Evolutionary conservation across 2,329 filamentous ascomycete genomes (phyloP).

Genomic region (Catunica adiposa): DNA sequence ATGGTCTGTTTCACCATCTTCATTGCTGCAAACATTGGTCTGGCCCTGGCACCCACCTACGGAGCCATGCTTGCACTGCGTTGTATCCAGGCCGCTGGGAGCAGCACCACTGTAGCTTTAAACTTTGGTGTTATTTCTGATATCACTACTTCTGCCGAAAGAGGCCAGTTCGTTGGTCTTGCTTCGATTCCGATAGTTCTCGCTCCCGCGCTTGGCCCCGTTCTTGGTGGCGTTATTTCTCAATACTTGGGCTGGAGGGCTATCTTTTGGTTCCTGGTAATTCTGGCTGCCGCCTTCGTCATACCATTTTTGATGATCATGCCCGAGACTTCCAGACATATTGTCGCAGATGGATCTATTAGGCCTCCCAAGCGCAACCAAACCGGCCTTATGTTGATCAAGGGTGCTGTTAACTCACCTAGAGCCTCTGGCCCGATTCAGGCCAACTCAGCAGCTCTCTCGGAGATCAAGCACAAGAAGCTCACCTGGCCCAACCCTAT

Average conservation of each 20-base stretch:
- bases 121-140: slow-evolving; percentile 44
- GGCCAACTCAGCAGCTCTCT: background rate
- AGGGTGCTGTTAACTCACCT: slow-evolving; percentile 5
- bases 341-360: slow-evolving; percentile 37
- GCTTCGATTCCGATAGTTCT: slow-evolving; percentile 33
- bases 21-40: slow-evolving; percentile 35
- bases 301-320: slow-evolving; percentile 31
- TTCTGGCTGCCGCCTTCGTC: slow-evolving; percentile 26
- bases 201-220: slow-evolving; percentile 33
- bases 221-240: slow-evolving; percentile 41
- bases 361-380: slow-evolving; percentile 24
- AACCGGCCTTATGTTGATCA: slow-evolving; percentile 20
- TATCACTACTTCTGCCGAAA: slow-evolving; percentile 42
- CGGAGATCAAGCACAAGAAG: background rate
- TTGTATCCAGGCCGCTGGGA: slow-evolving; percentile 41
- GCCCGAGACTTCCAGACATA: slow-evolving; percentile 33
- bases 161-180: slow-evolving; percentile 42
- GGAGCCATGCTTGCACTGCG: slow-evolving; percentile 35
- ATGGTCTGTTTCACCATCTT: slow-evolving; percentile 36
- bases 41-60: slow-evolving; percentile 34
- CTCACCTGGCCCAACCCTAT: slow-evolving; percentile 24
- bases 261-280: slow-evolving; percentile 47
- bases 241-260: slow-evolving; percentile 41
- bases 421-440: background rate
- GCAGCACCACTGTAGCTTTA: slow-evolving; percentile 42